Percentiles rank a stretch among this genome's conserved stretches.
Evolutionary conservation across 2,329 filamentous ascomycete species (phyloP).

Genomic region (Penicillium occitanis): DNA sequence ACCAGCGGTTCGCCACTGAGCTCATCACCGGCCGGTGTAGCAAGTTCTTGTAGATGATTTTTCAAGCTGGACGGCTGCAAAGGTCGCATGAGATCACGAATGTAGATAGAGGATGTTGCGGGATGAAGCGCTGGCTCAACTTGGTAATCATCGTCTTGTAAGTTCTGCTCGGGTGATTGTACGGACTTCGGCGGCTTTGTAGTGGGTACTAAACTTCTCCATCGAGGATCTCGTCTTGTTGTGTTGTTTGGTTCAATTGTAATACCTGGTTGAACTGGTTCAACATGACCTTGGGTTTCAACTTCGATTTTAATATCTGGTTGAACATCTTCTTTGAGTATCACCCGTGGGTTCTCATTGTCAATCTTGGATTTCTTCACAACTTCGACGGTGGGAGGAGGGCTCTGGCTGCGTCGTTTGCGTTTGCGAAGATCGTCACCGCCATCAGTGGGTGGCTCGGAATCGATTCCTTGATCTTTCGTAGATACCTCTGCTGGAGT

Average conservation of each 20-base stretch:
- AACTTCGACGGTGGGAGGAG: constrained; percentile 56
- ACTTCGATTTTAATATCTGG: not conserved
- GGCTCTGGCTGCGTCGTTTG: constrained; percentile 66
- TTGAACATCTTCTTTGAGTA: constrained; percentile 33
- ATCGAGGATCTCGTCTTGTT: constrained; percentile 45
- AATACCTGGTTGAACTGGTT: not conserved
- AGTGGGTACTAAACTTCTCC: constrained; percentile 49
- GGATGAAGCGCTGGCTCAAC: constrained; percentile 64
- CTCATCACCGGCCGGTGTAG: constrained; percentile 56
- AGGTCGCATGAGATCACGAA: constrained; percentile 86
- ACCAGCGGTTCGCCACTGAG: constrained; percentile 59
- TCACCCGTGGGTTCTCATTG: constrained; percentile 42
- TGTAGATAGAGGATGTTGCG: constrained; percentile 77
- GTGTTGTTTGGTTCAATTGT: not conserved
- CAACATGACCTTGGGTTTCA: not conserved
- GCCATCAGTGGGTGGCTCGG: constrained; percentile 32
- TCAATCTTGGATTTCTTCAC: constrained; percentile 58
- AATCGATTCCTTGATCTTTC: constrained; percentile 31
- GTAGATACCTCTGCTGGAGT: constrained; percentile 24
- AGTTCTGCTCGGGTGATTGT: constrained; percentile 30
- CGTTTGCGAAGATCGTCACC: constrained; percentile 62
- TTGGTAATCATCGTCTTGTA: constrained; percentile 39
- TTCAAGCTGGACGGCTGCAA: constrained; percentile 68
- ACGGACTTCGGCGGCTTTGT: constrained; percentile 29
- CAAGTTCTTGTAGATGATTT: constrained; percentile 68